Base-by-base conservation (phyloP, 441 rosid species). In the Macaranga tanarius region DNA sequence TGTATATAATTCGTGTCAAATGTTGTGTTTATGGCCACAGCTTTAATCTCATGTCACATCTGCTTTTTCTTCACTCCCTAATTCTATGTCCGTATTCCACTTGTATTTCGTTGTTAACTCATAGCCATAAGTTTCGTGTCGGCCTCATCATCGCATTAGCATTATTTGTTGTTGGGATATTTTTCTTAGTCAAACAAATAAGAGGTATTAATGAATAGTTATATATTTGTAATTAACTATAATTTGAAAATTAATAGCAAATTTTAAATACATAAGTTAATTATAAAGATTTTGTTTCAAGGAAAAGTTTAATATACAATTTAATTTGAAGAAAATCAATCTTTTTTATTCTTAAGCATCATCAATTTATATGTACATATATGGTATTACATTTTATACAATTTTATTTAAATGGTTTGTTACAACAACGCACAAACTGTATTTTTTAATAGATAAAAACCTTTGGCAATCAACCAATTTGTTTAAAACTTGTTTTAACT, bases 81-180 rank as follows among this genome's bases (percentile, higher is more conserved):
- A 3, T 48, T 31, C 44, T 9, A 40, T 40, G 7, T 65, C 75
- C 23, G 63, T 34, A 79, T 69, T 52, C 77, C 79, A 28, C 31
- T 28, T 11, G 59, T 67, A 65, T 71, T 57, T 22, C 20, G 64
- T 17, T 66, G 67, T 59, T 68, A 52, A 40, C 15, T 13, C 4
- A 28, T 25, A 57, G 72, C 83, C 83, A 71, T 45, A 73, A 50
- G 59, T 65, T 65, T 76, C 20, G 68, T 61, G 3, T 54, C 38
- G 1, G 2, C 16, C n/a, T 19, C 20, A 3, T 51, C 10, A 16
- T 17, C 20, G 2, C 20, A 51, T 17, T 1, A 66, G 59, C 54
- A 60, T 56, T 20, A n/a, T 55, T 67, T 23, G 68, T 22, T 55
- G 3, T 56, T 55, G 4, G 20, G 7, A 8, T 11, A 2, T 63